These are phyloP conservation scores for Salmacisia buchloeana DNA, from an alignment of 1,284 basidiomycete genomes.

Conservation along the genomic window DNA sequence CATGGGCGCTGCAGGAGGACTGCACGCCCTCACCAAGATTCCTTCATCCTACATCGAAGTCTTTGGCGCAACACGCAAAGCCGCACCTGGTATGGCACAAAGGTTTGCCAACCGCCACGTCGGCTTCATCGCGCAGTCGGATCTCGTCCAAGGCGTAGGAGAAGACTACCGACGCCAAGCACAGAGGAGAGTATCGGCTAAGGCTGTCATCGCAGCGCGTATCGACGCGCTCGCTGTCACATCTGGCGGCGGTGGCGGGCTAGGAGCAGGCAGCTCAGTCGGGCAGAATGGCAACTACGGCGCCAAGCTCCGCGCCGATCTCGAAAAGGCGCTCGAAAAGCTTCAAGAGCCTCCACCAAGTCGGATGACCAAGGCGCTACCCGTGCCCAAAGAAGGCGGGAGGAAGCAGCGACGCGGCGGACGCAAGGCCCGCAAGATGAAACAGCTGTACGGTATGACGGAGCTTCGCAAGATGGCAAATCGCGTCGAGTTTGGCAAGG, in stretches of 20 bases:
- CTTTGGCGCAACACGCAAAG: conserved; percentile 86
- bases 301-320: conserved; percentile 69
- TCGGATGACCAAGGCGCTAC: conserved; percentile 88
- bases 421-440: conserved; percentile 87
- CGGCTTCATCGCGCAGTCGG: conserved; percentile 91
- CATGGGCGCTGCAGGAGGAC: conserved; percentile 90
- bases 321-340: conserved; percentile 84
- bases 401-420: conserved; percentile 79
- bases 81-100: conserved; percentile 68
- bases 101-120: conserved; percentile 77
- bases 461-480: conserved; percentile 96
- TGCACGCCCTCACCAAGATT: conserved; percentile 84
- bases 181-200: conserved; percentile 86
- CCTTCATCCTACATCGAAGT: conserved; percentile 94
- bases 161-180: conserved; percentile 88
- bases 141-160: conserved; percentile 75
- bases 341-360: conserved; percentile 88
- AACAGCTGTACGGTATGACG: conserved; percentile 93
- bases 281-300: conserved; percentile 76
- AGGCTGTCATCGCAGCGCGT: conserved; percentile 79
- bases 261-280: conserved; percentile 65
- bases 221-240: conserved; percentile 66
- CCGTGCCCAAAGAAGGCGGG: conserved; percentile 93
- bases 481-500: conserved; percentile 89
- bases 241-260: neutral